Conservation (phyloP, 176 grass and related monocot species). For the Puccinellia tenuiflora region DNA sequence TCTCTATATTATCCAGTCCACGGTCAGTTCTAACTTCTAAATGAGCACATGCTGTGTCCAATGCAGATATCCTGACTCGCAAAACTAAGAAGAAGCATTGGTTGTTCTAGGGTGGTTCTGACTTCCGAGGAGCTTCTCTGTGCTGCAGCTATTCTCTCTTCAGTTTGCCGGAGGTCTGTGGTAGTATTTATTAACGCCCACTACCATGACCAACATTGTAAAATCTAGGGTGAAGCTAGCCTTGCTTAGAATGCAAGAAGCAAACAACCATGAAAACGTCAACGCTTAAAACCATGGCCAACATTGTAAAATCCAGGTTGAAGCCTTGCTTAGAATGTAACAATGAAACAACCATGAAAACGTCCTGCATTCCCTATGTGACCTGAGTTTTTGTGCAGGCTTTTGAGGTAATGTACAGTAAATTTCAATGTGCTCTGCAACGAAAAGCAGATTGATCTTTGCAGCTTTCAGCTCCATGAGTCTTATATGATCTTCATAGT, state of each 20-base stretch:
- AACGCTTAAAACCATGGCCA: too few relatives aligned
- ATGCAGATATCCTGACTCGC: slow-evolving; percentile 61
- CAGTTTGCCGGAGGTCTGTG: not conserved
- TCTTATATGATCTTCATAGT: not conserved
- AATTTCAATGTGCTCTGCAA: not conserved
- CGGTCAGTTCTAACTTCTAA: not conserved
- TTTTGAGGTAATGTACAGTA: slow-evolving; percentile 26
- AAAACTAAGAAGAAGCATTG: slow-evolving; percentile 82
- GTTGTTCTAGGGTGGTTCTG: slow-evolving; percentile 46
- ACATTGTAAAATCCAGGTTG: not conserved
- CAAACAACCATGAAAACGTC: not conserved
- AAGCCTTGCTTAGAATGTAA: not conserved
- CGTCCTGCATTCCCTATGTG: not conserved
- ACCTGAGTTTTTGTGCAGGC: not conserved
- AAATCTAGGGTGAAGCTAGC: not conserved
- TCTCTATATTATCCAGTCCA: not conserved
- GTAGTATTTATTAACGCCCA: not conserved
- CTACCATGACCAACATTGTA: not conserved
- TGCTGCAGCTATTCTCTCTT: not conserved
- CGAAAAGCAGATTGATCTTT: slow-evolving; percentile 8
- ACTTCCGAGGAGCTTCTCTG: not conserved
- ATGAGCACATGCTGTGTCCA: not conserved
- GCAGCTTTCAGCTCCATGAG: not conserved
- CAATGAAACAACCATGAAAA: not conserved
- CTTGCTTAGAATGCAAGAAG: not conserved